A percentile compares a stretch with the other conserved stretches of the same genome.
These are phyloP conservation scores for Nicotiana paniculata DNA, from an alignment of 257 asterid genomes.

Conservation along the genomic window DNA sequence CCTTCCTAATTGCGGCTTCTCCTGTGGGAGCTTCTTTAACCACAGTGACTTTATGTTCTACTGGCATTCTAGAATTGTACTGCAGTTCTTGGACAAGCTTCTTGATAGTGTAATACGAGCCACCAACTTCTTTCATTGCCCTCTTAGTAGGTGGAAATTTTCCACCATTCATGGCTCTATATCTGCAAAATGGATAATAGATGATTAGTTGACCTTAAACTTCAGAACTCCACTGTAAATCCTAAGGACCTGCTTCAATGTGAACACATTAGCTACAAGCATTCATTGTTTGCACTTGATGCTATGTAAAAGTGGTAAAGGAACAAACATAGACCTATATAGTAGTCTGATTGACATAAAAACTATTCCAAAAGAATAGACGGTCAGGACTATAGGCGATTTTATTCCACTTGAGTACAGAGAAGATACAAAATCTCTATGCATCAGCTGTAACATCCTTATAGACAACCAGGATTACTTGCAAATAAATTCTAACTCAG, in stretches of 20 bases:
- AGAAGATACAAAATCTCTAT: not conserved
- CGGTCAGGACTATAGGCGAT: not conserved
- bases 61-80: constrained; percentile 28
- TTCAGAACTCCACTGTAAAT: not conserved
- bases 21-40: not conserved
- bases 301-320: not conserved
- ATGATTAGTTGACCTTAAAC: not conserved
- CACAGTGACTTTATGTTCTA: not conserved
- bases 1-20: constrained; percentile 16
- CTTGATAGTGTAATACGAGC: constrained; percentile 46
- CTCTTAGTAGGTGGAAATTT: constrained; percentile 51
- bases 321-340: not conserved
- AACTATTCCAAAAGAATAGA: not conserved
- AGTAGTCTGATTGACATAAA: not conserved
- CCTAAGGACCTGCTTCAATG: not conserved
- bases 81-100: constrained; percentile 53
- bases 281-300: not conserved
- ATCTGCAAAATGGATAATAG: constrained; percentile 35
- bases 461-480: not conserved
- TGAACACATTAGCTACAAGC: not conserved
- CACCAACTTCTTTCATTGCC: constrained; percentile 50
- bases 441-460: not conserved
- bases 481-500: not conserved
- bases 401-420: not conserved
- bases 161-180: constrained; percentile 64